phyloP scores from a whole-genome alignment of 352 stramenopile species.

The Phytophthora megakarya region DNA sequence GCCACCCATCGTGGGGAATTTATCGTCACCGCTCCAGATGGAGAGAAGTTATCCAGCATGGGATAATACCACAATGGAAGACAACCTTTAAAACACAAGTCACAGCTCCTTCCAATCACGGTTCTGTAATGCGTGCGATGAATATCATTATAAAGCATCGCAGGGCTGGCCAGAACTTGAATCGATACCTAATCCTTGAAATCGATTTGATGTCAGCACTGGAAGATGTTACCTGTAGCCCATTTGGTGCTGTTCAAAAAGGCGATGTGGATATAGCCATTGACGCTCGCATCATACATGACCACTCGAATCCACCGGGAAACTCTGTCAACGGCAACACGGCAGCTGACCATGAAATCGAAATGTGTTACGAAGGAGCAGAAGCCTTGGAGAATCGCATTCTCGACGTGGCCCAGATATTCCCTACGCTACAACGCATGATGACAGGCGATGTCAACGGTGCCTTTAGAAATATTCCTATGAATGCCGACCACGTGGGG shows the following conservation, averaged over 20 bases:
- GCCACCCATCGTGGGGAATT: too few relatives aligned
- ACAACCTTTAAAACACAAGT: too few relatives aligned
- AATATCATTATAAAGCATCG: too few relatives aligned
- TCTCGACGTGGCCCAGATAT: background rate
- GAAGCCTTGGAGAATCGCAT: conserved; percentile 2
- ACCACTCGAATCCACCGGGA: conserved; percentile 6
- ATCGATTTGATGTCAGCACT: conserved; percentile 1
- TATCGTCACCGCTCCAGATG: too few relatives aligned
- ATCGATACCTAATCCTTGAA: conserved; percentile 22
- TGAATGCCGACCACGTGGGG: background rate
- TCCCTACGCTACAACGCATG: background rate
- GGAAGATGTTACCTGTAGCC: conserved; percentile 12
- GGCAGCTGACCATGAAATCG: background rate
- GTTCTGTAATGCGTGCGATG: too few relatives aligned
- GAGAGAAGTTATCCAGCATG: too few relatives aligned
- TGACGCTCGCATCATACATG: conserved; percentile 20
- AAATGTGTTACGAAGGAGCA: conserved; percentile 1
- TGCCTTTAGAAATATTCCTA: conserved; percentile 4
- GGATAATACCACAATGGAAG: too few relatives aligned
- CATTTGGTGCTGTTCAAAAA: conserved; percentile 25
- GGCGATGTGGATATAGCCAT: background rate
- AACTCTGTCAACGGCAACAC: conserved; percentile 22
- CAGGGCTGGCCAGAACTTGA: conserved; percentile 19
- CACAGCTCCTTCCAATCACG: too few relatives aligned
- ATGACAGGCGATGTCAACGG: conserved; percentile 10